Base-by-base conservation (phyloP, 1,139 yeast genomes). In the Trichomonascaceae sp. region DNA sequence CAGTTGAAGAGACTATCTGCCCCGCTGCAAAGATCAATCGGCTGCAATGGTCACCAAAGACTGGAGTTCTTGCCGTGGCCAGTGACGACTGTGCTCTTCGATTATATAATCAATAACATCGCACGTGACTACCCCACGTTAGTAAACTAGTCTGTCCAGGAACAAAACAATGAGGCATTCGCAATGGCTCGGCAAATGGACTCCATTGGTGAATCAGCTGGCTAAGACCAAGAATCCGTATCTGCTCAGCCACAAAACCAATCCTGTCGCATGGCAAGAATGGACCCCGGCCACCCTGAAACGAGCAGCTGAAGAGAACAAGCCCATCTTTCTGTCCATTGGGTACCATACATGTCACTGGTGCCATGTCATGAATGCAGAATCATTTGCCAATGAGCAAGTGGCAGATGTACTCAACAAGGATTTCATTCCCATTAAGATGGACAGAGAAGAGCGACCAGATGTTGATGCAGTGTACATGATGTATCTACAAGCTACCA, bases 71-170 rank as follows among this genome's bases (percentile, higher is more conserved):
- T 41, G 93, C 77, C 0, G 74, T 69, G 16, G 84, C 78, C 14
- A 75, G 92, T 46, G 67, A 65, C 28, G 95, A 84, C 50, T 61
- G 69, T 28, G 76, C 92, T 1, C 66, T 76, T 6, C 34, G 56
- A 15, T 41, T 52, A 13, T 46, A 37, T 36, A 25, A 29, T 13
- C 16, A 36, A 17, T 23, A 35, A 15, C n/a, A 20, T 20, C 11
- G 11, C 6, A 20, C 11, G 23, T 6, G 23, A n/a, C n/a, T n/a
- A n/a, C n/a, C n/a, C n/a, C n/a, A n/a, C n/a, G n/a, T n/a, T n/a
- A n/a, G n/a, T n/a, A n/a, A n/a, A n/a, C n/a, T n/a, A n/a, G n/a
- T n/a, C n/a, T n/a, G n/a, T n/a, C n/a, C n/a, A n/a, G n/a, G n/a
- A n/a, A n/a, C n/a, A n/a, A 20, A 11, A 8, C 23, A 20, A 20